These are phyloP conservation scores for Acrodontium crateriforme DNA, from an alignment of 2,329 filamentous ascomycete species.

Conservation along the genomic window DNA sequence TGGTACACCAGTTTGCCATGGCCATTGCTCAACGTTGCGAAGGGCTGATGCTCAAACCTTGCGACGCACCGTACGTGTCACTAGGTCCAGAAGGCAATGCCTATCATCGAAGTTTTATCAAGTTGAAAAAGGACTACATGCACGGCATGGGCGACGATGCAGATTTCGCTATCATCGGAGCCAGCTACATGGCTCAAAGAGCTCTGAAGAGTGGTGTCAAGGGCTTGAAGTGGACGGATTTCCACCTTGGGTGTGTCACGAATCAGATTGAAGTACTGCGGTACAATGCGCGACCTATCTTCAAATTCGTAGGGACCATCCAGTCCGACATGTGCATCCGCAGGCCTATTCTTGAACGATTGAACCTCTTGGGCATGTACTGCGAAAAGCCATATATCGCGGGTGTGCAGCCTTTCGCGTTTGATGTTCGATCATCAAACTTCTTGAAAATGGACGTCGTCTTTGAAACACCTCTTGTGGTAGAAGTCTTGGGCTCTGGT, in stretches of 20 bases:
- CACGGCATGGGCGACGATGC: constrained; percentile 64
- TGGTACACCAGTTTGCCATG: constrained; percentile 52
- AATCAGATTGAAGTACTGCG: constrained; percentile 49
- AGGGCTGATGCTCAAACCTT: constrained; percentile 67
- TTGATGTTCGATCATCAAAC: constrained; percentile 8
- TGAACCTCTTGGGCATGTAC: constrained; percentile 30
- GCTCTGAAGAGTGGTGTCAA: constrained; percentile 42
- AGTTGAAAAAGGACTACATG: constrained; percentile 80
- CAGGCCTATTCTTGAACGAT: constrained; percentile 27
- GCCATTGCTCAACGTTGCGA: constrained; percentile 56
- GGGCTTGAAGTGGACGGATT: constrained; percentile 54
- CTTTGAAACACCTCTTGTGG: constrained; percentile 60
- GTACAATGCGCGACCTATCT: constrained; percentile 41
- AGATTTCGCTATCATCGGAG: constrained; percentile 70
- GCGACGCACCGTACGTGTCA: constrained; percentile 60
- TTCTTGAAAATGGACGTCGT: constrained; percentile 30
- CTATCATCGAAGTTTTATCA: constrained; percentile 42
- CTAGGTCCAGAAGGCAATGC: constrained; percentile 9
- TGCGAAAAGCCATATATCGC: constrained; percentile 19
- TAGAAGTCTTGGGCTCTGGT: constrained; percentile 66
- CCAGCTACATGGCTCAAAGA: constrained; percentile 51
- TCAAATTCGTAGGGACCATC: constrained; percentile 48
- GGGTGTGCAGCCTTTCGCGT: constrained; percentile 8
- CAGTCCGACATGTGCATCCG: constrained; percentile 34
- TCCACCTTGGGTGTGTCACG: constrained; percentile 61